phyloP scores from a whole-genome alignment of 225 moss, liverwort and hornwort species.

The Pseudoscleropodium purum region DNA sequence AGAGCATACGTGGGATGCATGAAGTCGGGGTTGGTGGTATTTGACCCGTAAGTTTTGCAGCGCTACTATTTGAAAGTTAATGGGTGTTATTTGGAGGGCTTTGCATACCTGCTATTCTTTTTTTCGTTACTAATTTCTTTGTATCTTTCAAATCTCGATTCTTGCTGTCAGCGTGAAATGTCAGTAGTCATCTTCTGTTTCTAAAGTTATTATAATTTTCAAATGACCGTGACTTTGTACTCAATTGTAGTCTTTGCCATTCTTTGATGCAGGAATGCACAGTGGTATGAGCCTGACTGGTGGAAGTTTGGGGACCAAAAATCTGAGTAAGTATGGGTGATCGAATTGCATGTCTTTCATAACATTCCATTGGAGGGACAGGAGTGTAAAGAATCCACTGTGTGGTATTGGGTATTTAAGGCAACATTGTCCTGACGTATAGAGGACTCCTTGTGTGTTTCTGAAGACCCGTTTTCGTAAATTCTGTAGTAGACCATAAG shows the following conservation, averaged over 20 bases:
- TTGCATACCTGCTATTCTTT: not conserved
- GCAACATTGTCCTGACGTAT: not conserved
- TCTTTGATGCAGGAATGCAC: slow-evolving; percentile 39
- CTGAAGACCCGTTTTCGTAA: not conserved
- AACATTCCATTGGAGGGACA: not conserved
- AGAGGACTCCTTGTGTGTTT: not conserved
- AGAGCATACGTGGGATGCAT: slow-evolving; percentile 63
- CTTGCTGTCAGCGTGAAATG: not conserved
- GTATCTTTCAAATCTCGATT: not conserved
- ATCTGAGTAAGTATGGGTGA: slow-evolving; percentile 36
- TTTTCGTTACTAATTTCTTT: not conserved
- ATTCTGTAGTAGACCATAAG: not conserved
- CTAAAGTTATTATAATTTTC: not conserved
- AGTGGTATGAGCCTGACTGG: slow-evolving; percentile 97
- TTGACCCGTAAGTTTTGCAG: slow-evolving; percentile 42
- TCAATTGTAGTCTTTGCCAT: not conserved
- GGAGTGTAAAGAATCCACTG: not conserved
- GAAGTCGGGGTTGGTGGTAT: slow-evolving; percentile 56
- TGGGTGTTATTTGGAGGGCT: not conserved
- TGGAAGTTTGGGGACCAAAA: slow-evolving; percentile 99
- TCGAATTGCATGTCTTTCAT: not conserved
- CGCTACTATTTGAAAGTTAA: not conserved
- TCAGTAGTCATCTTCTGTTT: not conserved
- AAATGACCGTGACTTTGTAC: not conserved
- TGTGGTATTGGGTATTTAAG: not conserved